Base-by-base conservation (phyloP, 2,329 filamentous ascomycete species). In the Ceratocystis cubensis region DNA sequence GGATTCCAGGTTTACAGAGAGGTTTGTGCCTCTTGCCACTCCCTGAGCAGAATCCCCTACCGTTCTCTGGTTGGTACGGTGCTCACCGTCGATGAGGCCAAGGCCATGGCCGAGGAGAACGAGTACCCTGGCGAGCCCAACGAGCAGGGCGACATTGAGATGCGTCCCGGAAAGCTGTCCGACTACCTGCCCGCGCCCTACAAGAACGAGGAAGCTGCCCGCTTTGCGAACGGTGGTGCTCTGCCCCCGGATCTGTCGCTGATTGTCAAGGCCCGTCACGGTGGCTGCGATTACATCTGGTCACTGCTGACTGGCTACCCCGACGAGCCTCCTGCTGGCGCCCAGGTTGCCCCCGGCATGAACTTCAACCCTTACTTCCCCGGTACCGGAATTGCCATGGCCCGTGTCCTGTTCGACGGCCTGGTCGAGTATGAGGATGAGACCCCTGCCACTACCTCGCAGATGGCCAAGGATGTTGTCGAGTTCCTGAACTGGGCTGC, bases 311-410 rank as follows among this genome's bases (percentile, higher is more conserved):
- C 94, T 66, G 94, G 94, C 72, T 99, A 99, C 79, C 94, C 94
- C 69, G 94, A 99, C 72, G 94, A 99, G 80, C 84, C 91, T 69
- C 94, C 94, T 65, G 90, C 94, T 64, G 94, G 94, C 76, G 91
- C 89, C 70, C 80, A 84, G 73, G 88, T 99, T 69, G 87, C 86
- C 73, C 85, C 87, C 69, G 94, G 94, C 74, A 87, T 99, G 79
- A 96, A 97, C 87, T 99, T 99, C 86, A 99, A 99, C 85, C 94
- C 94, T 69, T 99, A 96, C 84, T 99, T 99, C 87, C 94, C 94
- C 67, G 94, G 94, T 75, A 97, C 94, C 72, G 93, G 93, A 76
- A 99, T 99, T 77, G 94, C 89, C 74, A 99, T 99, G 94, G 93
- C 88, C 73, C 93, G 94, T 85, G 94, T 97, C 69, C 86, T 99